A percentile compares a stretch with the other conserved stretches of the same genome.
phyloP scores from a whole-genome alignment of 176 grass and related monocot genomes.

The Coix lacrymajobi region DNA sequence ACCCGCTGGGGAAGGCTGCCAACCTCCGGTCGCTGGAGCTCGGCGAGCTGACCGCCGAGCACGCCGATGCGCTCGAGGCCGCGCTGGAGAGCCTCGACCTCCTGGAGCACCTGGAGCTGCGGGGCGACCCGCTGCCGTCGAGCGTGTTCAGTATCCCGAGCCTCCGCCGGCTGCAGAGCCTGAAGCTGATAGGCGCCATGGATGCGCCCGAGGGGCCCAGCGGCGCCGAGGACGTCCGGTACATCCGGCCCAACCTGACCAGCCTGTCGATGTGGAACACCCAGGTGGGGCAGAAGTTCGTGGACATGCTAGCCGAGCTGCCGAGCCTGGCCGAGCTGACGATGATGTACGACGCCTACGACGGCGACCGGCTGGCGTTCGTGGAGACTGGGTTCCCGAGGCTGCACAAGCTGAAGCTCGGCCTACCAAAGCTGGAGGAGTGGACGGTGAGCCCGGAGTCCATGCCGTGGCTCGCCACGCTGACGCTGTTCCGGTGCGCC shows the following conservation, averaged over 20 bases:
- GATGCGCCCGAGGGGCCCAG: neutral
- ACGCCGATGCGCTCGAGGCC: slow-evolving; percentile 8
- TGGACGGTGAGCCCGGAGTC: slow-evolving; percentile 9
- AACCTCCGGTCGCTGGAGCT: slow-evolving; percentile 46
- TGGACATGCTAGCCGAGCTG: slow-evolving; percentile 45
- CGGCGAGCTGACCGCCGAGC: slow-evolving; percentile 15
- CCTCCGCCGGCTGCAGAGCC: slow-evolving; percentile 48
- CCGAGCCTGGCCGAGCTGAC: slow-evolving; percentile 35
- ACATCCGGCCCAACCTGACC: slow-evolving; percentile 42
- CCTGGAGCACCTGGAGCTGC: slow-evolving; percentile 37
- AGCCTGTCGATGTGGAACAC: slow-evolving; percentile 38
- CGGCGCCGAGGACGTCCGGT: slow-evolving; percentile 3
- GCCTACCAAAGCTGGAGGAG: slow-evolving; percentile 30
- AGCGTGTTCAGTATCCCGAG: slow-evolving; percentile 31
- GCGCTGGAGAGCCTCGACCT: slow-evolving; percentile 44
- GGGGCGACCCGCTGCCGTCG: slow-evolving; percentile 35
- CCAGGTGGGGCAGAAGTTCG: slow-evolving; percentile 37
- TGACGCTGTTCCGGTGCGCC: slow-evolving; percentile 36
- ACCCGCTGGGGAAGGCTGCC: slow-evolving; percentile 27
- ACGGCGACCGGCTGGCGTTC: slow-evolving; percentile 29
- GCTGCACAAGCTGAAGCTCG: slow-evolving; percentile 31
- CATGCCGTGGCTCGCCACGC: slow-evolving; percentile 18
- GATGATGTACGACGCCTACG: slow-evolving; percentile 24
- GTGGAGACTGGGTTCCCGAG: slow-evolving; percentile 15
- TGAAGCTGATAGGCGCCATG: slow-evolving; percentile 29